Base-by-base conservation (phyloP, 2,329 filamentous ascomycete species). In the Ophiocordyceps sinensis region DNA sequence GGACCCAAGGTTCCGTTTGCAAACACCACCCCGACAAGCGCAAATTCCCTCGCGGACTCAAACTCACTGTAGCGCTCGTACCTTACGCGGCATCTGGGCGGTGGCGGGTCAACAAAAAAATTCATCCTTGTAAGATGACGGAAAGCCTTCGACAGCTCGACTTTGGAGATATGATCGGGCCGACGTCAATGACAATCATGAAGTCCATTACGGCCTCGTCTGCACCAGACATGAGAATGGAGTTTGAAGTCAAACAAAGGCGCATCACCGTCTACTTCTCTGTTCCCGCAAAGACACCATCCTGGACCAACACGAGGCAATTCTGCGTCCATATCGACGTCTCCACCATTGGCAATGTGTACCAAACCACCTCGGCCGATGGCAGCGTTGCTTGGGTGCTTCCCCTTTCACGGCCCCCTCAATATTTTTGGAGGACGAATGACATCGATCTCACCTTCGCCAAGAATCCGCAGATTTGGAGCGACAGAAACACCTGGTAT, bases 131-230 rank as follows among this genome's bases (percentile, higher is more conserved):
- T 19, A 53, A 52, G 17, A 58, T 72, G 56, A 63, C 53, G 14
- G 46, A 77, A 2, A 51, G 56, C 2, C 63, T 71, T 3, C 49
- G 54, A 1, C 62, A 60, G 0, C 51, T 87, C 2, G 68, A 76
- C 15, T 81, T 87, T 48, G 82, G 84, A 0, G 63, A 76, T 34
- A 67, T 77, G 59, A 49, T 69, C 2, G 59, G 67, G 1, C 67
- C 72, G 5, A 62, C 59, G 3, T 63, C 64, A 0, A 76, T 87
- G 67, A 71, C 79, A 53, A 57, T 66, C 9, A 73, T 84, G 67
- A 70, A 70, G 40, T 48, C 50, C 1, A 29, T 58, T n/a, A 30
- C 34, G 4, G 21, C 42, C 2, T 39, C 42, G 2, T 4, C 23
- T 1, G 37, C 29, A 4, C 9, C 37, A 2, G 44, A 48, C 2